Base-by-base conservation (phyloP, 768 basidiomycete genomes). In the Kwoniella europaea region DNA sequence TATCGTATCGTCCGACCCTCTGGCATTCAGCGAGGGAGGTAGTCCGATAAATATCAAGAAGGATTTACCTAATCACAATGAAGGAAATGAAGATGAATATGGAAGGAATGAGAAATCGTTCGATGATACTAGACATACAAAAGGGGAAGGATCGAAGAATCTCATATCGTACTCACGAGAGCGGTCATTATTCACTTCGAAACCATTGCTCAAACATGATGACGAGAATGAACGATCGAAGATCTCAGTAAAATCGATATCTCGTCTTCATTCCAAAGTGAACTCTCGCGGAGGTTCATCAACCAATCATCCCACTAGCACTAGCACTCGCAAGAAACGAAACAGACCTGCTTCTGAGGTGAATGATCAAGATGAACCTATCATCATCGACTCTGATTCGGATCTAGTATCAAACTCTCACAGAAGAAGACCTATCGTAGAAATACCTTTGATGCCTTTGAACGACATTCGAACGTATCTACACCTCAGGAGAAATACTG, bases 381-480 rank as follows among this genome's bases (percentile, higher is more conserved):
- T 50, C 46, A 18, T 50, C 46, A 50, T 50, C 46, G 46, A 50
- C 46, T 50, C 46, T 18, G 46, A 50, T 6, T 50, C 46, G 18
- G 46, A 50, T 50, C 46, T 18, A 50, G 12, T 18, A 50, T 50
- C 46, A 24, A 59, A 59, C 29, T 27, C 16, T 16, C 22, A 27
- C 24, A 22, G 55, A 44, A 46, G 58, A 20, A 41, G 63, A 24
- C 50, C 53, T 6, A 41, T 64, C 3, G 67, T 72, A 4, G 71
- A 68, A 27, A 52, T 72, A 7, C 71, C 71, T 5, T 55, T 72
- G 6, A 27, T 68, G 7, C 67, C 67, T 3, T 57, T 72, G 4
- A 50, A 56, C 12, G 44, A 58, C 3, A 50, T 64, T 18, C 18
- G 24, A n/a, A 15, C 43, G 5, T 70, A 70, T 41, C 20, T 56